These are phyloP conservation scores for Cicer arietinum DNA, from an alignment of 306 rosid genomes.

Conservation along the genomic window DNA sequence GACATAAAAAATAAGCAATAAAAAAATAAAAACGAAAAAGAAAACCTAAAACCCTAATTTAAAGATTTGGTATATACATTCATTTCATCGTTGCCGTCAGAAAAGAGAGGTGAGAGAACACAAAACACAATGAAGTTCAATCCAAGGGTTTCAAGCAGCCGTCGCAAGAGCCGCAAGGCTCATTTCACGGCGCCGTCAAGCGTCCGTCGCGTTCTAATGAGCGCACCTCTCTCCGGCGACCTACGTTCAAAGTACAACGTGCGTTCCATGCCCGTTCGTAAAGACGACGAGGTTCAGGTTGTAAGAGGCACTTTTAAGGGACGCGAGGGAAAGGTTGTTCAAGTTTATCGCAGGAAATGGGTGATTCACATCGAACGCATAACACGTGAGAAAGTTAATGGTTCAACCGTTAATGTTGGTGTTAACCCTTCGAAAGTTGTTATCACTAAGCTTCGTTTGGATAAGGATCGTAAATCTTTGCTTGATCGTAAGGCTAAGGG, in stretches of 20 bases:
- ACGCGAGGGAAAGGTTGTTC: slow-evolving; percentile 89
- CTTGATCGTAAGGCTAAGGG: slow-evolving; percentile 98
- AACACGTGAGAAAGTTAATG: slow-evolving; percentile 95
- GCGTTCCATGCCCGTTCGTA: slow-evolving; percentile 86
- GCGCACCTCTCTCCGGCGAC: slow-evolving; percentile 84
- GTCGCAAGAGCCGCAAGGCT: slow-evolving; percentile 96
- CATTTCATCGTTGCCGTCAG: slow-evolving; percentile 19
- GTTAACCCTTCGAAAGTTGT: slow-evolving; percentile 81
- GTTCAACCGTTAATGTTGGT: slow-evolving; percentile 94
- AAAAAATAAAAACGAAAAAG: neutral
- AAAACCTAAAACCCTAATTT: slow-evolving; percentile 36
- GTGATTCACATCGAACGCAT: slow-evolving; percentile 92
- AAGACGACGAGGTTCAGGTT: slow-evolving; percentile 93
- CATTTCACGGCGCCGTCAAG: slow-evolving; percentile 97
- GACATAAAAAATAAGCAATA: neutral
- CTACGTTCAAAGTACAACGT: slow-evolving; percentile 91
- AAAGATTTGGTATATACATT: neutral
- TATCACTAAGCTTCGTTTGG: slow-evolving; percentile 80
- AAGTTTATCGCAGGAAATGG: slow-evolving; percentile 96
- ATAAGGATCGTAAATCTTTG: slow-evolving; percentile 85
- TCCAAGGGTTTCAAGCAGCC: slow-evolving; percentile 85
- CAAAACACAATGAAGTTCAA: slow-evolving; percentile 74
- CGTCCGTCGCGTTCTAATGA: slow-evolving; percentile 85
- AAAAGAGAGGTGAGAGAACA: neutral
- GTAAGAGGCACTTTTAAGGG: slow-evolving; percentile 93